phyloP scores from a whole-genome alignment of 2,329 filamentous ascomycete species.

The Claviceps quebecensis region DNA sequence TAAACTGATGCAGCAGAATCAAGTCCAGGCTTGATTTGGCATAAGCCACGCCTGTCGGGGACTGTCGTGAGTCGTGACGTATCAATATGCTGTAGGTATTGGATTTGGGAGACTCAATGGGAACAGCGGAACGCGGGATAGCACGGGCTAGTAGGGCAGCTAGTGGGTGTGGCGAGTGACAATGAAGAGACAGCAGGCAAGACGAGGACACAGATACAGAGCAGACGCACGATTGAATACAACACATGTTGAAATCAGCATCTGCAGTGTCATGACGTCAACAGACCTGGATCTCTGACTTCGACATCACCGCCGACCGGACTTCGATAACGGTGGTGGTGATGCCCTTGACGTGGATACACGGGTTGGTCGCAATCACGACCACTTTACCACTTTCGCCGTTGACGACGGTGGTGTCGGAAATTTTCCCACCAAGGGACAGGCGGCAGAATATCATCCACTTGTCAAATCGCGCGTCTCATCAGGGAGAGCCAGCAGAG shows the following conservation, averaged over 20 bases:
- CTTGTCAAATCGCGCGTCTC: background rate
- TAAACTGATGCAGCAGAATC: background rate
- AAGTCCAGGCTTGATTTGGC: background rate
- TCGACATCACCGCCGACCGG: too few species aligned
- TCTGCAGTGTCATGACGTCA: too few species aligned
- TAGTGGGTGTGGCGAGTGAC: background rate
- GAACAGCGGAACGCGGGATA: background rate
- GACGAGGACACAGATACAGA: background rate
- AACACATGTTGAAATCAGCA: too few species aligned
- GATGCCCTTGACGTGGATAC: too few species aligned
- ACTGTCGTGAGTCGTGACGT: constrained; percentile 8
- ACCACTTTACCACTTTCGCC: too few species aligned
- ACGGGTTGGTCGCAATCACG: too few species aligned
- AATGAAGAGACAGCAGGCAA: background rate
- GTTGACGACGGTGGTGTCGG: too few species aligned
- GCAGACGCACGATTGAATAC: background rate
- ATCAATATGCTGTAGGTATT: background rate
- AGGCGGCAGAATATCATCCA: background rate
- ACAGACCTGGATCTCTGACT: too few species aligned
- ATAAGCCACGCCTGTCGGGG: background rate
- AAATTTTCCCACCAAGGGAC: background rate
- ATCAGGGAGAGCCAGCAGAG: background rate
- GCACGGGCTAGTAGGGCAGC: constrained; percentile 1
- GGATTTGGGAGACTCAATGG: background rate
- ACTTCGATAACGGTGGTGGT: too few species aligned